Base-by-base conservation (phyloP, 2,329 filamentous ascomycete species). In the Ilyonectria sp. region DNA sequence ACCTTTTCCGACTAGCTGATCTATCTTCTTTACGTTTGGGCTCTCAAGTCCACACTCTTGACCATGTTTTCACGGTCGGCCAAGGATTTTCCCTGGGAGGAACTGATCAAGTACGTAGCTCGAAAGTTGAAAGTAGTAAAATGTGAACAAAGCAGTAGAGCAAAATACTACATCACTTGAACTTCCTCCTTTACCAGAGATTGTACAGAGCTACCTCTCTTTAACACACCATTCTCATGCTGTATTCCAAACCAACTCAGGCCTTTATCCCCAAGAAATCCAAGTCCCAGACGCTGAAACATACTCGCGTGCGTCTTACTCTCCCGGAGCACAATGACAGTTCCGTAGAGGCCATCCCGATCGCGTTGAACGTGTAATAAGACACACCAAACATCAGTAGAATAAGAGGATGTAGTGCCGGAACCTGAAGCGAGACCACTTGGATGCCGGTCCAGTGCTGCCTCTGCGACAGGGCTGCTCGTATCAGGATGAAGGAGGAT, bases 231-330 rank as follows among this genome's bases (percentile, higher is more conserved):
- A 13, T 19, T 33, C 17, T 52, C 29, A 8, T 13, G 15, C 10
- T 33, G 49, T 35, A 56, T 47, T 19, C 47, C 58, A 26, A 66
- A 56, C 56, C 57, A 65, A 35, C n/a, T 23, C 35, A 44, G 10
- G 23, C 56, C 29, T 6, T 52, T 26, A 15, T 46, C 57, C 3
- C 44, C 33, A 0, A 65, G 50, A 11, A 65, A 65, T 9, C 63
- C 63, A 46, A 65, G 50, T 2, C 63, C 63, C 4, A 65, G 21
- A 11, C 63, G 63, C 10, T 11, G 26, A 15, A 60, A 65, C 4
- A 26, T 15, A 13, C n/a, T 47, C 13, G 46, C 33, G 44, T 19
- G 3, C 6, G 21, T 35, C 4, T 19, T 49, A 1, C 4, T 47
- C n/a, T 19, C 35, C 11, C 23, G 23, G 3, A 64, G 33, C 17